These are phyloP conservation scores for Skeletonema grethae DNA, from an alignment of 108 stramenopile species.

Conservation along the genomic window DNA sequence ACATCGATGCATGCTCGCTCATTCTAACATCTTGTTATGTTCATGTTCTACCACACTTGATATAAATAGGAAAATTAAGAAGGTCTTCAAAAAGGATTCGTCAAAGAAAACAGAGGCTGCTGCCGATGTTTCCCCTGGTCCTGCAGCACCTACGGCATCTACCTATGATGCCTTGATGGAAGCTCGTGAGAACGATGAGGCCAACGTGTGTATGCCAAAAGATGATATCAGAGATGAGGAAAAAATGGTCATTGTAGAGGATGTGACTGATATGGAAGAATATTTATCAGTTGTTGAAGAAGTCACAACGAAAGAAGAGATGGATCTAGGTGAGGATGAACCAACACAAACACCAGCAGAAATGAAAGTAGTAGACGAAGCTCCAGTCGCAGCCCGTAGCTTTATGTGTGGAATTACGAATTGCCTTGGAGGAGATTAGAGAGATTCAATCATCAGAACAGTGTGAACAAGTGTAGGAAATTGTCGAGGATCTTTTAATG, in stretches of 20 bases:
- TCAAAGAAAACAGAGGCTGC: not conserved
- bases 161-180: constrained; percentile 35
- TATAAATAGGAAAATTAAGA: not conserved
- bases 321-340: not conserved
- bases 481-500: not conserved
- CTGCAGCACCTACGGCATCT: not conserved
- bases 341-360: not conserved
- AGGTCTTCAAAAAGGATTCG: not conserved
- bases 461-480: not conserved
- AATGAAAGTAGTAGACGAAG: constrained; percentile 9
- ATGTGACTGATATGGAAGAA: constrained; percentile 14
- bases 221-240: constrained; percentile 7
- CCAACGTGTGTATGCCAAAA: not conserved
- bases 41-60: not conserved
- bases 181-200: constrained; percentile 31
- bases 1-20: not conserved
- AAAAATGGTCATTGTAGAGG: not conserved
- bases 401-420: not conserved
- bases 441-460: not conserved
- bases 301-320: constrained; percentile 27
- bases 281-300: constrained; percentile 28
- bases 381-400: not conserved
- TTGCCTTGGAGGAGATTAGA: not conserved
- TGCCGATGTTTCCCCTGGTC: not conserved
- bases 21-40: not conserved